Percentiles rank a stretch among this genome's conserved stretches.
Evolutionary conservation across 176 grass and related monocot genomes (phyloP).

Genomic region (Bromus sterilis): DNA sequence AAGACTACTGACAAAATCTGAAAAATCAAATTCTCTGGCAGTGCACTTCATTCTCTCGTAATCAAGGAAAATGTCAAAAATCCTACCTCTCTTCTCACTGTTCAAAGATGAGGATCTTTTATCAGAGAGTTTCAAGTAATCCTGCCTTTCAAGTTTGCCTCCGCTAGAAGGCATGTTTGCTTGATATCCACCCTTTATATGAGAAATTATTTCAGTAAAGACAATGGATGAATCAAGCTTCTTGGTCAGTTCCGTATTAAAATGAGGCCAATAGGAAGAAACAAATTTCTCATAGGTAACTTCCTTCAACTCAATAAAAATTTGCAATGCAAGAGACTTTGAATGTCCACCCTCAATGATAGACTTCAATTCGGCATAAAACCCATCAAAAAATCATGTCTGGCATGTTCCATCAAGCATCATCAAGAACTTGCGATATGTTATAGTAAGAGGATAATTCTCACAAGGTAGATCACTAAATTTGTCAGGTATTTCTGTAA

Average conservation of each 20-base stretch:
- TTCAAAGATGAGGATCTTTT: constrained; percentile 50
- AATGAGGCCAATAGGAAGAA: constrained; percentile 64
- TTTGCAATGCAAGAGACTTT: constrained; percentile 41
- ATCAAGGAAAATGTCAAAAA: constrained; percentile 75
- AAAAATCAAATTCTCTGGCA: constrained; percentile 51
- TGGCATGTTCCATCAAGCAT: constrained; percentile 79
- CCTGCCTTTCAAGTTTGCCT: constrained; percentile 20
- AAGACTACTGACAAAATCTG: constrained; percentile 63
- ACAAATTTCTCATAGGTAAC: constrained; percentile 67
- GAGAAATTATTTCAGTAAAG: constrained; percentile 77
- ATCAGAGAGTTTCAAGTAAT: constrained; percentile 49
- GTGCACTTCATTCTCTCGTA: constrained; percentile 52
- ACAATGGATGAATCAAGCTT: constrained; percentile 60
- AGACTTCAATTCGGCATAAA: constrained; percentile 7
- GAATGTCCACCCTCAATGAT: not conserved
- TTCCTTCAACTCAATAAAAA: constrained; percentile 59
- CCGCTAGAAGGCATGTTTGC: not conserved
- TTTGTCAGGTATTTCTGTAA: constrained; percentile 47
- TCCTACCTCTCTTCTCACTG: constrained; percentile 25
- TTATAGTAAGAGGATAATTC: constrained; percentile 57
- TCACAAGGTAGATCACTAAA: constrained; percentile 3
- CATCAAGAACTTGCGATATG: constrained; percentile 68
- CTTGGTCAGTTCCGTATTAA: constrained; percentile 47
- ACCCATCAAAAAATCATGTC: constrained; percentile 57
- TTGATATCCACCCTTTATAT: constrained; percentile 53